Evolutionary conservation across 2,329 filamentous ascomycete species (phyloP), one percentile per base, ranked within the genome.

Genomic region (Alternaria novae-zelandiae): DNA sequence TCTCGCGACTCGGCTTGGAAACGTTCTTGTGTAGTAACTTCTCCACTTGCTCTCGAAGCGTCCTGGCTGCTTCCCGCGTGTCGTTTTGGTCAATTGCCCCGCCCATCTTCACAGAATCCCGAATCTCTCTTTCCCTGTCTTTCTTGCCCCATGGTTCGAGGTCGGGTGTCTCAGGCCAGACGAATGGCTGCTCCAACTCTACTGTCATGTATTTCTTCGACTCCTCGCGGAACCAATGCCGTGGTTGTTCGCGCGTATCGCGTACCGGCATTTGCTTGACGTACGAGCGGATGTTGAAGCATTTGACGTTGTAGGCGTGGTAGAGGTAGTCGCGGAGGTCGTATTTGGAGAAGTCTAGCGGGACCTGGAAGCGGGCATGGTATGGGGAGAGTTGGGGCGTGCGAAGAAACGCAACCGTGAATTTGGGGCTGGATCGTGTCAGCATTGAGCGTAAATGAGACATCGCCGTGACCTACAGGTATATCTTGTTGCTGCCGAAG

Each of bases 311-410:
- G 85, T 99, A 99, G 46, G 88, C 87, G 80, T 97, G 90, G 83
- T 88, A 92, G 66, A 99, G 90, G 84, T 98, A 99, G 84, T 97
- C 94, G 80, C 94, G 92, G 45, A 99, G 84, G 80, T 99, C 96
- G 81, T 98, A 90, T 83, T 99, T 99, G 86, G 93, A 97, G 86
- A 97, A 94, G 73, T 88, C 89, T 72, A 98, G 87, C 11, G 96
- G 96, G 30, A 97, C 95, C 75, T 90, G 86, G 88, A 99, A 99
- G 74, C 90, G 91, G 67, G 95, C 96, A 79, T 92, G 93, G 68
- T 89, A 91, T 20, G 94, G 89, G 8, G 92, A 90, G 57, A 92
- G 87, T 70, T 87, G 85, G 28, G 89, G 88, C 62, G 89, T 91
- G 71, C 90, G 91, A 73, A 97, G 84, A 74, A 98, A 88, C 64